Evolutionary conservation across 257 asterid species (phyloP), one percentile per base, ranked within the genome.

Genomic region (Fraxinus excelsior): DNA sequence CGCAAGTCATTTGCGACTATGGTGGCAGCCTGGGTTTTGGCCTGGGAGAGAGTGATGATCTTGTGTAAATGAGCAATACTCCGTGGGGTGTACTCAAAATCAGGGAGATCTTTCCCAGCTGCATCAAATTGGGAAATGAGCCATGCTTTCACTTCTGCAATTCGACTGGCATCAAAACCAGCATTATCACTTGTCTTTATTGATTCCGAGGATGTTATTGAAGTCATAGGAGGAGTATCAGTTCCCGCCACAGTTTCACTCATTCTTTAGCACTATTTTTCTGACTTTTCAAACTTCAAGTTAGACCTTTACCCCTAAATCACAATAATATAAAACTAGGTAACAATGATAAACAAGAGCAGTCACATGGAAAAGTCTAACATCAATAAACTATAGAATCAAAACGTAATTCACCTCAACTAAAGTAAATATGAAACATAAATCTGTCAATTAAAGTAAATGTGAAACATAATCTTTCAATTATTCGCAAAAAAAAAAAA

Each of bases 1-100:
- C 94, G 98, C 53, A 93, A 90, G 74, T 96, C 99, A 72, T 89
- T 90, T 21, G 99, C 91, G 21, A 95, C 94, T 81, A 95, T 91
- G 51, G 86, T 79, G 85, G 98, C 94, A 74, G 98, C 96, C 83
- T 93, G 99, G 88, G 21, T 58, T 58, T 21, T 58, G 66, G 66
- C 14, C 21, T 21, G 66, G 66, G 66, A n/a, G 12, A 58, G 66
- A 6, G 66, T 8, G 66, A 58, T 3, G 21, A 58, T 58, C 31
- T 58, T 58, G 66, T 58, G 66, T 9, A 96, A 80, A 83, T 96
- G 91, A 73, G 88, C 81, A 51, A 96, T 90, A 86, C 94, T 91
- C 58, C 91, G 88, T 62, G 96, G 92, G 26, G 99, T 96, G 86
- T 91, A 96, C 85, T 91, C 96, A 32, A 96, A 96, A 74, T 91